Conservation (phyloP, 345 rosid species). For the Eucalyptus regnans region DNA sequence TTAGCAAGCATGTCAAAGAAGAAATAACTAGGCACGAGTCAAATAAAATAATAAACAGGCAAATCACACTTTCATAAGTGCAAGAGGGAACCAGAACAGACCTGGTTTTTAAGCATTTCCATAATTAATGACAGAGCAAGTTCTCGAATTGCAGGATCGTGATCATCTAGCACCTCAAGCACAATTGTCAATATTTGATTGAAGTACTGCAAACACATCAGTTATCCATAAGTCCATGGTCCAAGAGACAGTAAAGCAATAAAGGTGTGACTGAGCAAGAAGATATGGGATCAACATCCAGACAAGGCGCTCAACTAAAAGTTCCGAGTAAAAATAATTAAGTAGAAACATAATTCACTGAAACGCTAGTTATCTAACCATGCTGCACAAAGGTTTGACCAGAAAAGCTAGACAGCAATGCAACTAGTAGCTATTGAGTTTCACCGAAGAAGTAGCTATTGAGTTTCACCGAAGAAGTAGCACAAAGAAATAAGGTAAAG, state of each 20-base stretch:
- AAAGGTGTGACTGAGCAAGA: background rate
- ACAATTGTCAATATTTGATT: slow-evolving; percentile 94
- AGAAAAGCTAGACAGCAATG: background rate
- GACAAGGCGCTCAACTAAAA: background rate
- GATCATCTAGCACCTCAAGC: slow-evolving; percentile 83
- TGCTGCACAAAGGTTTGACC: background rate
- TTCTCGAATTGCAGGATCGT: slow-evolving; percentile 64
- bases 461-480: background rate
- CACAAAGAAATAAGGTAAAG: background rate
- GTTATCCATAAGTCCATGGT: background rate
- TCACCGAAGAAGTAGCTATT: background rate
- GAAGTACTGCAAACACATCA: slow-evolving; percentile 56
- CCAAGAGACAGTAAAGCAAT: background rate
- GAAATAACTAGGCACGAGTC: background rate
- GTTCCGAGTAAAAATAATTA: background rate
- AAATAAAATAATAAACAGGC: background rate
- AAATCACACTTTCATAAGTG: background rate
- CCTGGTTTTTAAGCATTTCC: slow-evolving; percentile 93
- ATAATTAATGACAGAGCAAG: slow-evolving; percentile 60
- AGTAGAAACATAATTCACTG: background rate
- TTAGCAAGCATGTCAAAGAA: background rate
- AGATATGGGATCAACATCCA: background rate
- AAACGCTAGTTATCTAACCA: background rate
- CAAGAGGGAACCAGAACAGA: background rate
- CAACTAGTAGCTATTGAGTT: background rate